Evolutionary conservation across 805 yeast species (phyloP).

Genomic region (Sugiyamaella mastotermitis): DNA sequence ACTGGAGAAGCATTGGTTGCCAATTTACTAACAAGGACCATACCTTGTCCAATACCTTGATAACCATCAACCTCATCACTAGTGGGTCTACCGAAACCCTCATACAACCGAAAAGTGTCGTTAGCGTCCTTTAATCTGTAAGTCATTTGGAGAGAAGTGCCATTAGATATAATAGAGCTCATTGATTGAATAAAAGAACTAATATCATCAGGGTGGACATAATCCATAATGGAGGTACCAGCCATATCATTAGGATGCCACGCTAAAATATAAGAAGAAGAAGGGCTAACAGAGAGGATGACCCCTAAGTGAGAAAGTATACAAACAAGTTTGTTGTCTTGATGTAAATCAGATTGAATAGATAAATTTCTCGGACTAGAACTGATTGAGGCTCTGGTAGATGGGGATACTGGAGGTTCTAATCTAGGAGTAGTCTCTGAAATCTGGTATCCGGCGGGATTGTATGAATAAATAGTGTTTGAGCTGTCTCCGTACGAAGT

Average conservation of each 20-base stretch:
- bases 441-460: too few species aligned
- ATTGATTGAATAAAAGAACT: conserved; percentile 13
- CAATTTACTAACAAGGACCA: conserved; percentile 11
- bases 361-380: too few species aligned
- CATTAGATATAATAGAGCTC: conserved; percentile 9
- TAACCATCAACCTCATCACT: conserved; percentile 9
- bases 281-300: conserved; percentile 14
- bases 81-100: conserved; percentile 14
- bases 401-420: conserved; percentile 2
- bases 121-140: conserved; percentile 11
- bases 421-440: too few species aligned
- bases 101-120: conserved; percentile 5
- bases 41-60: conserved; percentile 10
- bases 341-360: background rate
- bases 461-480: background rate
- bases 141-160: conserved; percentile 11
- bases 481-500: background rate
- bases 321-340: conserved; percentile 9
- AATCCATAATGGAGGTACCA: conserved; percentile 12
- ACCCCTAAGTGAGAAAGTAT: conserved; percentile 16
- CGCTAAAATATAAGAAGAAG: conserved; percentile 11
- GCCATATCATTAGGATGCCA: conserved; percentile 7
- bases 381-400: background rate
- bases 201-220: conserved; percentile 19
- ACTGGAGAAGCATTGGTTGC: background rate